Evolutionary conservation across 768 basidiomycete species (phyloP).

Genomic region (Chalciporus pseudorubinellus): DNA sequence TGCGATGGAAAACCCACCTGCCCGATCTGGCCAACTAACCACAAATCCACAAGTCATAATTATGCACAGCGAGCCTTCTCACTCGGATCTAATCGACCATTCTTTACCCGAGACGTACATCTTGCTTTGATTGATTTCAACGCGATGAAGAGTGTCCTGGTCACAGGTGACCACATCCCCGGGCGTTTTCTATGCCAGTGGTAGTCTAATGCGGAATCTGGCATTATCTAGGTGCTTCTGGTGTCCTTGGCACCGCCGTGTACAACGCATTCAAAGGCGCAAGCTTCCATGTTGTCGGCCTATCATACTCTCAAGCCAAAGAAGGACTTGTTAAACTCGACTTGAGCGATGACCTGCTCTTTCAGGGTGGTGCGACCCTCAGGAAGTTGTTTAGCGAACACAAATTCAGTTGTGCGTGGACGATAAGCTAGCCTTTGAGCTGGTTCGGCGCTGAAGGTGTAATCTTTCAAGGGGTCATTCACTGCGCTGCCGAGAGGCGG

Average conservation of each 20-base stretch:
- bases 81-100: not conserved
- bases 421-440: not conserved
- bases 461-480: slow-evolving; percentile 67
- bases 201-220: not conserved
- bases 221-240: slow-evolving; percentile 71
- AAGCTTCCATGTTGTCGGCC: slow-evolving; percentile 52
- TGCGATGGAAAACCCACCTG: too few relatives aligned
- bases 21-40: too few relatives aligned
- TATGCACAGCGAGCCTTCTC: not conserved
- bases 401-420: slow-evolving; percentile 66
- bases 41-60: too few relatives aligned
- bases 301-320: slow-evolving; percentile 68
- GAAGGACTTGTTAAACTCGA: slow-evolving; percentile 60
- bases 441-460: slow-evolving; percentile 5
- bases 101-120: not conserved
- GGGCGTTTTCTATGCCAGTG: not conserved
- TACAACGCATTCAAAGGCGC: slow-evolving; percentile 57
- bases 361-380: slow-evolving; percentile 40
- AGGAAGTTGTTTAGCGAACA: slow-evolving; percentile 52
- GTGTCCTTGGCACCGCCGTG: slow-evolving; percentile 83
- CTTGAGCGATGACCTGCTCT: slow-evolving; percentile 48
- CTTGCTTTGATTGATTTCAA: not conserved
- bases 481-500: slow-evolving; percentile 92
- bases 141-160: slow-evolving; percentile 45
- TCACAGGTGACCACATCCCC: slow-evolving; percentile 46